Evolutionary conservation across 2,329 filamentous ascomycete species (phyloP), one percentile per base, ranked within the genome.

Genomic region (Fusarium papillatum): DNA sequence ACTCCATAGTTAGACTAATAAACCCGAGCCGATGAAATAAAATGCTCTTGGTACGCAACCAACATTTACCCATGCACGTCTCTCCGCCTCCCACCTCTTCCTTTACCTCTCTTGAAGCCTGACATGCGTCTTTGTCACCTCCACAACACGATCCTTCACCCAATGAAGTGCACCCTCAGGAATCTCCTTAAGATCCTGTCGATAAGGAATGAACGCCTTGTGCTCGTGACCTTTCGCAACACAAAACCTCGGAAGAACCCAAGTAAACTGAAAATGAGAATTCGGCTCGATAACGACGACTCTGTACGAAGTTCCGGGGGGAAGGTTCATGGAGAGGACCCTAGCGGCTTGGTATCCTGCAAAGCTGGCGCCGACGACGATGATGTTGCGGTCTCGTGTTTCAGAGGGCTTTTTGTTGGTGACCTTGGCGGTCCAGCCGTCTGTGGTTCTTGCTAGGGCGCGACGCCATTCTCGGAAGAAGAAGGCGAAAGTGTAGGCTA

Each of bases 131-230:
- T 79, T 81, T 9, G 78, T 81, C 19, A 91, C 81, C 0, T 77
- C 72, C 1, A 77, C 74, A 9, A 86, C 90, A 3, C 83, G 83
- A 53, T 85, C 88, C 63, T 83, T 82, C 3, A 89, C 78, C 83
- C 86, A 87, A n/a, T 77, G 76, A 4, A 85, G 70, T 3, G 80
- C 76, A 0, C 84, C 85, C 22, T 81, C 73, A 0, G 85, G 82
- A 6, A 80, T 83, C 0, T 72, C 75, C 2, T 78, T 80, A 4
- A 89, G 75, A 48, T 86, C 83, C 6, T 82, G 82, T 0, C 85
- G 86, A 70, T 92, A 93, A 0, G 91, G 91, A 53, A 93, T 89
- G 72, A 93, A 92, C 0, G 89, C 90, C 76, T 89, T 89, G 68
- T 89, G 81, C 72, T 92, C 90, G 59, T 91, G 88, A 24, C 80